Conservation (phyloP, 768 basidiomycete species). For the Rhizopogon vulgaris region DNA sequence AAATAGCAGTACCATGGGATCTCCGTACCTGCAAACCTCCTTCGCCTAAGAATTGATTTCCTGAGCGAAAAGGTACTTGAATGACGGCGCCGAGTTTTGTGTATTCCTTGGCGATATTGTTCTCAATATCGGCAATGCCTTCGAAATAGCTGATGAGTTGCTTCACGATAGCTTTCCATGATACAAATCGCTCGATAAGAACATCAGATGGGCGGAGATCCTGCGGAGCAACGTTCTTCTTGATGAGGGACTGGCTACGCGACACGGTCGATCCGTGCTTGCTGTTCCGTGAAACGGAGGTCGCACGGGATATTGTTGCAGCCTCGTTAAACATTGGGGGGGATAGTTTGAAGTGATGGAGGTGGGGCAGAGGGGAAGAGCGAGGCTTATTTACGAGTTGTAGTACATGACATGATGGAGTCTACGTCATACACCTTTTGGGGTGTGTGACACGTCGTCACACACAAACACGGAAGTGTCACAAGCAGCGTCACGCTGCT, state of each 20-base stretch:
- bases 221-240: slow-evolving; percentile 87
- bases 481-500: slow-evolving; percentile 2
- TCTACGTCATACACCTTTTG: slow-evolving; percentile 1
- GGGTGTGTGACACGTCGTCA: slow-evolving; percentile 22
- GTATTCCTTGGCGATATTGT: slow-evolving; percentile 89
- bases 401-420: not conserved
- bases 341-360: not conserved
- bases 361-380: not conserved
- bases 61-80: slow-evolving; percentile 92
- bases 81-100: slow-evolving; percentile 93
- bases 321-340: slow-evolving; percentile 32
- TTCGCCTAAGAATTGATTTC: slow-evolving; percentile 98
- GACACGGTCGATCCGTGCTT: slow-evolving; percentile 68
- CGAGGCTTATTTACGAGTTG: not conserved
- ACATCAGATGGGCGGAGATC: slow-evolving; percentile 92
- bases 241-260: slow-evolving; percentile 81
- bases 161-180: slow-evolving; percentile 96
- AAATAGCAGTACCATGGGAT: not conserved
- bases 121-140: slow-evolving; percentile 84
- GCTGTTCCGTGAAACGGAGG: slow-evolving; percentile 62
- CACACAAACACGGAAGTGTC: slow-evolving; percentile 9
- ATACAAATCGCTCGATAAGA: slow-evolving; percentile 90
- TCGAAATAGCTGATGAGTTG: slow-evolving; percentile 92
- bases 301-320: slow-evolving; percentile 58
- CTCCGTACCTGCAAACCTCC: slow-evolving; percentile 76